Evolutionary conservation across 331 rosid species (phyloP).

Genomic region (Cydonia oblonga): DNA sequence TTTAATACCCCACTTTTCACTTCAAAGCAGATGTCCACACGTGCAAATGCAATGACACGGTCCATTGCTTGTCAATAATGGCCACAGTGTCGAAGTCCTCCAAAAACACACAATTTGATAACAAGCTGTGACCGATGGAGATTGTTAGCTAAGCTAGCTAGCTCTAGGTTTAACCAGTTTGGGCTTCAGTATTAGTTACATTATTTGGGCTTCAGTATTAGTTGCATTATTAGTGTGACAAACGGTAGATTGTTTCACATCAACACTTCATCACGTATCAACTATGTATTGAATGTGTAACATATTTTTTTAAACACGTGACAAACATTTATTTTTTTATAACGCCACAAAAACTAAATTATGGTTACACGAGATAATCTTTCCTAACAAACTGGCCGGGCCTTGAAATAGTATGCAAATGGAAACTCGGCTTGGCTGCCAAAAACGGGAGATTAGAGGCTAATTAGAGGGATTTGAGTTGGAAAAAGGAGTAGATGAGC

Average conservation of each 20-base stretch:
- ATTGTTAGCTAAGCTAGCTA: neutral
- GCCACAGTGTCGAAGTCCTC: neutral
- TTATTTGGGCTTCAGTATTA: neutral
- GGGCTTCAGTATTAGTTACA: too few species aligned
- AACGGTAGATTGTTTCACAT: too few species aligned
- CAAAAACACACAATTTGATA: neutral
- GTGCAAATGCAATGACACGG: neutral
- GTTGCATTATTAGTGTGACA: neutral
- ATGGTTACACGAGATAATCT: too few species aligned
- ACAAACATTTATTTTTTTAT: too few species aligned
- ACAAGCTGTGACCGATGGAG: neutral
- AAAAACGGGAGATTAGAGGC: slow-evolving; percentile 25
- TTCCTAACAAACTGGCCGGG: neutral
- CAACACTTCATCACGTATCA: too few species aligned
- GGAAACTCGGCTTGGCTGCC: slow-evolving; percentile 16
- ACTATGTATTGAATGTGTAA: too few species aligned
- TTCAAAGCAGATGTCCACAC: neutral
- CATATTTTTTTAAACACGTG: too few species aligned
- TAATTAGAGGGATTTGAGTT: slow-evolving; percentile 14
- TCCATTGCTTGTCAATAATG: slow-evolving; percentile 1
- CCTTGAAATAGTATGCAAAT: neutral
- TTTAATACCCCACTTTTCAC: neutral
- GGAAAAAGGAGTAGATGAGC: slow-evolving; percentile 33
- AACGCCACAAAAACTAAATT: too few species aligned
- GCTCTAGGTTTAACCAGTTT: neutral